Base-by-base conservation (phyloP, 129 eudicot genomes). In the Flaveria brownii region DNA sequence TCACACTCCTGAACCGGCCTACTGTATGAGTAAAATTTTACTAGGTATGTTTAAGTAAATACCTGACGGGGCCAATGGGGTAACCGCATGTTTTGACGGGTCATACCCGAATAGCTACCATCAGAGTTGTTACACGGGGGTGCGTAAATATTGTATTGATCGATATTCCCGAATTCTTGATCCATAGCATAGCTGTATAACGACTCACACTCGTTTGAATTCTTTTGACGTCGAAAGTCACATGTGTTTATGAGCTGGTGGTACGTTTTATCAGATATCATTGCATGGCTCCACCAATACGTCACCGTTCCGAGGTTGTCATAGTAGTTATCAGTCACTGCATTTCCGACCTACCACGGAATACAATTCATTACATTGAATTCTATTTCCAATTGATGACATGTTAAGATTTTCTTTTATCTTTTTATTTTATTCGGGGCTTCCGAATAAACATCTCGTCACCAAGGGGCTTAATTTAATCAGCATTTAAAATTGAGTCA, bases 211-310 rank as follows among this genome's bases (percentile, higher is more conserved):
- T 91, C 92, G 68, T 94, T 90, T 12, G 99, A 94, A 63, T 85
- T 86, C 76, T 94, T 89, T 77, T 86, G 97, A 17, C 88, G 82
- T 33, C 73, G 71, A 68, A 94, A 94, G 76, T 94, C 94, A 36
- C 99, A 94, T 0, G 95, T 94, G 87, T 90, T 81, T 20, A 89
- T 82, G 22, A 94, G 92, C 65, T 89, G 97, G 57, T 76, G 81
- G 69, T 87, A 91, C 1, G 99, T 94, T 54, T 80, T 91, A 77
- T 94, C 99, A 10, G 99, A 94, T 64, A 94, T 94, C 99, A 94
- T 94, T 22, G 99, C 99, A 60, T 94, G 99, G 86, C 96, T 94
- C 99, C 99, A 94, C 99, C 97, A 94, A 68, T 91, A 94, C 5
- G 89, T 87, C 76, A 94, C 97, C 5, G 99, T 94, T 77, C 99